Evolutionary conservation across 139 green algal species (phyloP).

Genomic region (Gonium pectorale): DNA sequence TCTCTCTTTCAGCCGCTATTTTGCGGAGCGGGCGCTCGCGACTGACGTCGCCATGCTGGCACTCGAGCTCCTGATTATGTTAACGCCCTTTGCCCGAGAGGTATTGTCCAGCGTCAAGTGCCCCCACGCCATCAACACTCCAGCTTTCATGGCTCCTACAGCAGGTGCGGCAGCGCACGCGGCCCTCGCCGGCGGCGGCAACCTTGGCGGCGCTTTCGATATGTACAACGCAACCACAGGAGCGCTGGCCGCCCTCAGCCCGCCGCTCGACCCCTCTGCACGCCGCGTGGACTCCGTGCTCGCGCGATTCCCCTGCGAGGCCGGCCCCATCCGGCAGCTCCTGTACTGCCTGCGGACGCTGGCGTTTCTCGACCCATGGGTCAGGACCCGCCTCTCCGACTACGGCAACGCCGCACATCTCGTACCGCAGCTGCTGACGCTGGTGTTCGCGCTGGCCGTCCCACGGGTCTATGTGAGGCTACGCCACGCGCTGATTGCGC

Average conservation of each 20-base stretch:
- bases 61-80: neutral
- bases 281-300: neutral
- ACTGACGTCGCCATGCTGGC: neutral
- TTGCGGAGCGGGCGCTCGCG: neutral
- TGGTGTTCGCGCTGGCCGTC: neutral
- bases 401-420: neutral
- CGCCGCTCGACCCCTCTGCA: neutral
- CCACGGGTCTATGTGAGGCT: neutral
- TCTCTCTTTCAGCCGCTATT: neutral
- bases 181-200: too few relatives aligned
- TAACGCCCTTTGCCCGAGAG: too few relatives aligned
- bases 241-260: too few relatives aligned
- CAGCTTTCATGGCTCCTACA: too few relatives aligned
- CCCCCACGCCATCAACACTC: too few relatives aligned
- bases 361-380: neutral
- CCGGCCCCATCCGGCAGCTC: neutral
- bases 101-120: neutral
- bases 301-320: neutral
- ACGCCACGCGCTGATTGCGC: neutral
- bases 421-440: neutral
- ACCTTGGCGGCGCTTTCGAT: too few relatives aligned
- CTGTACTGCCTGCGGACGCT: neutral
- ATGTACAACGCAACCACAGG: too few relatives aligned
- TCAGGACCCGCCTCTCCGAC: neutral
- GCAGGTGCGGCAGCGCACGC: neutral